These are phyloP conservation scores for Ascosphaera aggregata DNA, from an alignment of 2,329 filamentous ascomycete species.

Conservation along the genomic window DNA sequence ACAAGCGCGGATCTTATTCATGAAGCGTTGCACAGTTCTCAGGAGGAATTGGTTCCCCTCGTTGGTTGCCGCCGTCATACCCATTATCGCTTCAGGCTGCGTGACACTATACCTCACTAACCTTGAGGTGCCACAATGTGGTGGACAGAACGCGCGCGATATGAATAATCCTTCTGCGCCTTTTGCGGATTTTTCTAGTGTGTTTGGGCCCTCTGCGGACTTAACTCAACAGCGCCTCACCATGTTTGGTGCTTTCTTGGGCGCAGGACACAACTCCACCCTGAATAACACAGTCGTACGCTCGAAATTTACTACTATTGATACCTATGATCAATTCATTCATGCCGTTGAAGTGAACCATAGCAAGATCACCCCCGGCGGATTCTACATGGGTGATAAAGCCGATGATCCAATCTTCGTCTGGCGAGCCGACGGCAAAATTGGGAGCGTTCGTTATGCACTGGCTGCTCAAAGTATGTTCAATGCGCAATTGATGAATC, in stretches of 20 bases:
- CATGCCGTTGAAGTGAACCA: conserved; percentile 38
- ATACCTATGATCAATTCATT: conserved; percentile 46
- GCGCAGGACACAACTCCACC: conserved; percentile 10
- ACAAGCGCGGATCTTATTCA: conserved; percentile 53
- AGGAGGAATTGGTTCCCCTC: conserved; percentile 60
- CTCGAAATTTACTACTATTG: conserved; percentile 27
- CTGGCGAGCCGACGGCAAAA: conserved; percentile 36
- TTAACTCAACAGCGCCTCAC: not conserved
- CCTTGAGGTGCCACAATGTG: conserved; percentile 16
- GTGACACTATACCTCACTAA: conserved; percentile 51
- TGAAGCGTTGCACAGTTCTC: conserved; percentile 55
- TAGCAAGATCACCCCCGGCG: conserved; percentile 49
- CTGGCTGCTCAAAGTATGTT: conserved; percentile 36
- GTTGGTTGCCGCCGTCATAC: conserved; percentile 48
- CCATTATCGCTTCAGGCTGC: conserved; percentile 55
- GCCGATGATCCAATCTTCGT: conserved; percentile 40
- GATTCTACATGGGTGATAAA: conserved; percentile 48
- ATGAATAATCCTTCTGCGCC: not conserved
- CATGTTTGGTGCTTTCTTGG: conserved; percentile 1
- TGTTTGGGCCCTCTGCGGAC: not conserved
- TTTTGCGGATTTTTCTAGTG: not conserved
- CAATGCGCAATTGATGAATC: conserved; percentile 41
- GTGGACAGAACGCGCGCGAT: not conserved
- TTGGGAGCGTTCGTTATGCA: conserved; percentile 28
- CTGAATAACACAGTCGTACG: conserved; percentile 14